Base-by-base conservation (phyloP, 2,329 filamentous ascomycete genomes). In the Acrodontium crateriforme region DNA sequence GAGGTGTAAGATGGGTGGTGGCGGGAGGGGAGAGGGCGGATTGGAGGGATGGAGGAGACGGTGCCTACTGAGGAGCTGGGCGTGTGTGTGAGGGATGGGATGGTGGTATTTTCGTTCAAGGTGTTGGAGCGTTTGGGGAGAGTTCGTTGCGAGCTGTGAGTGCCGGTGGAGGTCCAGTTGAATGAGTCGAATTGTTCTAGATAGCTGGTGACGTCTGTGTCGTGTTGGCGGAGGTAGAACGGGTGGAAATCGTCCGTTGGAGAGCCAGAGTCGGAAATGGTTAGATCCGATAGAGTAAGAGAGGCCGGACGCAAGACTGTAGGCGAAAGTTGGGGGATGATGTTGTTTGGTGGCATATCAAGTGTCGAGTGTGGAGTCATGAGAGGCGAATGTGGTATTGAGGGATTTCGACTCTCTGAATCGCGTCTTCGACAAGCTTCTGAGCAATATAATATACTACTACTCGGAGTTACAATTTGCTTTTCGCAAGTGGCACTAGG, bases 401-500 rank as follows among this genome's bases (percentile, higher is more conserved):
- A 42, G 7, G 37, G 10, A 22, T 22, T 10, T 16, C 6, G 24
- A 3, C 6, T 22, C n/a, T n/a, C n/a, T n/a, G n/a, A n/a, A n/a
- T n/a, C n/a, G n/a, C n/a, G n/a, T n/a, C n/a, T n/a, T n/a, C n/a
- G n/a, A n/a, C n/a, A n/a, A 70, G 64, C 65, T 58, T 74, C 69
- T 28, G 69, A 74, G 55, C 71, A 76, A 49, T 76, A 76, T 24
- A 76, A 57, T 21, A 73, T 60, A 10, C 61, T 62, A 45, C 69
- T 68, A 48, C 65, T 65, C 10, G 71, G 71, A 17, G 66, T 62
- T 29, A 69, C 63, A 42, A 76, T 75, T 54, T 75, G 71, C 49
- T 65, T 72, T 50, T 76, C 71, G 51, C 71, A 76, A 45, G 66
- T 72, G 37, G 71, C 65, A 53, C 71, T 75, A 45, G 17, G 25